A percentile compares a stretch with the other conserved stretches of the same genome.
These are phyloP conservation scores for Pseudopediastrum boryanum DNA, from an alignment of 139 green algal species.

Conservation along the genomic window DNA sequence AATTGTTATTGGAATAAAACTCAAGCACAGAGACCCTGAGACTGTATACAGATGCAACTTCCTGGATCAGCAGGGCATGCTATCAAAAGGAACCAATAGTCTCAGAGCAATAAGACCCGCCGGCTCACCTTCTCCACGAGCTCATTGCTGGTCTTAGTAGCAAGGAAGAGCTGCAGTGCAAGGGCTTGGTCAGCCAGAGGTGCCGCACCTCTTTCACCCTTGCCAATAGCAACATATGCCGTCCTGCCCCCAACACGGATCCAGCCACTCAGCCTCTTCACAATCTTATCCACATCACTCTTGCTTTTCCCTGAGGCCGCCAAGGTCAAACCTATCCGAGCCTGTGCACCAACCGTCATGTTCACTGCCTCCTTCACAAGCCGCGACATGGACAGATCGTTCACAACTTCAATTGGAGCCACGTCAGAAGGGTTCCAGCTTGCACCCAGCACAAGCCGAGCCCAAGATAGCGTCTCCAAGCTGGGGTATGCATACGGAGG, in stretches of 20 bases:
- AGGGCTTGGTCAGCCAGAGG: conserved; percentile 14
- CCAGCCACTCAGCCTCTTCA: conserved; percentile 13
- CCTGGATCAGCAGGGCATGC: too few species aligned
- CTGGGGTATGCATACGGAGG: conserved; percentile 17
- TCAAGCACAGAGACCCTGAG: too few species aligned
- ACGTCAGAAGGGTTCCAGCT: background rate
- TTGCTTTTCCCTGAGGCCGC: background rate
- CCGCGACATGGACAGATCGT: conserved; percentile 39
- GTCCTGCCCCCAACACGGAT: conserved; percentile 50
- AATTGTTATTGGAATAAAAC: too few species aligned
- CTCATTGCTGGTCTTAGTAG: conserved; percentile 4
- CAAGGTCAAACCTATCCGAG: conserved; percentile 22
- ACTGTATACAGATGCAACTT: too few species aligned
- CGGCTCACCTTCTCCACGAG: conserved; percentile 18
- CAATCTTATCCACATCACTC: background rate
- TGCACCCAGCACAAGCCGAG: conserved; percentile 23
- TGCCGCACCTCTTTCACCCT: conserved; percentile 29
- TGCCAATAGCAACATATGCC: conserved; percentile 49
- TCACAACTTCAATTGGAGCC: background rate
- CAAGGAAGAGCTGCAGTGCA: conserved; percentile 10
- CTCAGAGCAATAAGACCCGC: background rate
- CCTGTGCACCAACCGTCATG: conserved; percentile 19
- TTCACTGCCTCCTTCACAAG: conserved; percentile 10
- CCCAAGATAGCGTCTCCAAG: conserved; percentile 41
- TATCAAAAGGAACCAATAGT: background rate